Conservation (phyloP, 768 basidiomycete genomes). For the Erythrobasidium yunnanense region DNA sequence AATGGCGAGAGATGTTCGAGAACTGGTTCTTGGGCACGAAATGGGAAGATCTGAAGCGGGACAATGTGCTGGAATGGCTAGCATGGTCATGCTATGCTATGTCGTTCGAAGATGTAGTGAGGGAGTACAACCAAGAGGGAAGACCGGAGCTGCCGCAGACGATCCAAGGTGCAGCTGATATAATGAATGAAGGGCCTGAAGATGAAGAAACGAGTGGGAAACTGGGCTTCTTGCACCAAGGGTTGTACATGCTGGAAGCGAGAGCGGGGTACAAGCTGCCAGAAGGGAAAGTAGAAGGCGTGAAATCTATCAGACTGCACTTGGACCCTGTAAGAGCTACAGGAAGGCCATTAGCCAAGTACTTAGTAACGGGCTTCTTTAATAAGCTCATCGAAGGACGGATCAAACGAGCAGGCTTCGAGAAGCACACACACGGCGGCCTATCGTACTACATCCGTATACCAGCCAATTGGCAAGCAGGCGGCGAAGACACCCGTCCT, state of each 20-base stretch:
- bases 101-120: slow-evolving; percentile 26
- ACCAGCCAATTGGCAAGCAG: slow-evolving; percentile 56
- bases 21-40: slow-evolving; percentile 31
- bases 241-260: slow-evolving; percentile 34
- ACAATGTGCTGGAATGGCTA: slow-evolving; percentile 36
- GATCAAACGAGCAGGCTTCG: slow-evolving; percentile 31
- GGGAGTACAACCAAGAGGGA: slow-evolving; percentile 26
- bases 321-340: slow-evolving; percentile 63
- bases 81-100: slow-evolving; percentile 34
- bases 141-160: neutral
- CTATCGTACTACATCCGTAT: slow-evolving; percentile 68
- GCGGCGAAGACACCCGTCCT: slow-evolving; percentile 48
- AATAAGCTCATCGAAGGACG: slow-evolving; percentile 24
- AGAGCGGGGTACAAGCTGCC: slow-evolving; percentile 31
- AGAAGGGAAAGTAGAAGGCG: slow-evolving; percentile 22
- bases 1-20: slow-evolving; percentile 32
- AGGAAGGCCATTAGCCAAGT: slow-evolving; percentile 55
- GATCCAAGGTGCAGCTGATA: slow-evolving; percentile 17
- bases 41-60: slow-evolving; percentile 25
- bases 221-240: slow-evolving; percentile 30
- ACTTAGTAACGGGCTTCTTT: slow-evolving; percentile 35
- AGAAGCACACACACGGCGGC: slow-evolving; percentile 44
- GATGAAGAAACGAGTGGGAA: slow-evolving; percentile 26
- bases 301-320: slow-evolving; percentile 57
- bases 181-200: slow-evolving; percentile 14